Evolutionary conservation across 2,329 filamentous ascomycete genomes (phyloP).

Genomic region (Cadophora malorum): DNA sequence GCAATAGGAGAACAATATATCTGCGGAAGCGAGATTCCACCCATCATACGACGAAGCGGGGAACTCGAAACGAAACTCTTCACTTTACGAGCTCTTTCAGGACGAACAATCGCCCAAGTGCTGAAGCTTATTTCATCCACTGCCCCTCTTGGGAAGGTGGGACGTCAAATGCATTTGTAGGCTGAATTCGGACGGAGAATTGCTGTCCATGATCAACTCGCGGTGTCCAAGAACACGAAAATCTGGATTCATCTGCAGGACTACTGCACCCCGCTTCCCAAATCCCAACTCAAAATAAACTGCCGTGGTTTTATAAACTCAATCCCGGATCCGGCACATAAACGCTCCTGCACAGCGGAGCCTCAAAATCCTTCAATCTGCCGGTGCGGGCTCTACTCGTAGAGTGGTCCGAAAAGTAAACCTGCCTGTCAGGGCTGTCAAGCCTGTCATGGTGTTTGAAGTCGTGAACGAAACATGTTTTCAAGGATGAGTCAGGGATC

Average conservation of each 20-base stretch:
- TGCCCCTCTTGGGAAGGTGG: background rate
- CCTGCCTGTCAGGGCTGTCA: background rate
- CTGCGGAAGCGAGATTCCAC: conserved; percentile 1
- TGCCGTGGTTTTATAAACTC: background rate
- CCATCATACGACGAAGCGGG: background rate
- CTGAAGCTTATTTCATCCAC: background rate
- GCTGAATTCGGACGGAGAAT: background rate
- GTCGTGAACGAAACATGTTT: background rate
- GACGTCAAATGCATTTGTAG: background rate
- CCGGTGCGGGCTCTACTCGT: background rate
- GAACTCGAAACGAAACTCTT: background rate
- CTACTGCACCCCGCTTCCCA: background rate
- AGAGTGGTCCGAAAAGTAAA: background rate
- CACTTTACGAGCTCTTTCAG: background rate
- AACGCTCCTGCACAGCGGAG: background rate
- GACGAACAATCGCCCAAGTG: background rate
- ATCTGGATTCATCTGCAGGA: background rate
- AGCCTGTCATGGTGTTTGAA: background rate
- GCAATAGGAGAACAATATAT: background rate
- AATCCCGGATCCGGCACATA: background rate
- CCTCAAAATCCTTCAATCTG: background rate
- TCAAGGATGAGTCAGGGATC: background rate
- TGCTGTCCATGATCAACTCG: background rate
- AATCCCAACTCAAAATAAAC: background rate
- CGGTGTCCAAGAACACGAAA: background rate